Base-by-base conservation (phyloP, 371 early-diverging fungal species). In the Blakeslea trispora region DNA sequence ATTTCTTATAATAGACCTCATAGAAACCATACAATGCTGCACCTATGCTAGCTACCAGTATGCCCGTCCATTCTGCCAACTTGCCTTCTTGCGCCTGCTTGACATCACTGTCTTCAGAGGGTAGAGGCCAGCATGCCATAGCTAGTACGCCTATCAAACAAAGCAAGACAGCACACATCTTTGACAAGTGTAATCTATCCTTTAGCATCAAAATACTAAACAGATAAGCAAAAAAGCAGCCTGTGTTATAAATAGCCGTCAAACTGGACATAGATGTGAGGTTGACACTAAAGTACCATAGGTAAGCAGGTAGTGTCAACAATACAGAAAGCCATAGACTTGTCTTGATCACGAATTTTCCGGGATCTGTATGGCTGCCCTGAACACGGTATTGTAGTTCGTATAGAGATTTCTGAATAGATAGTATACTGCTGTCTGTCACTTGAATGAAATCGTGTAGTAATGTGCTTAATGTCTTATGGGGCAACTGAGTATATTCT, bases 241-340 rank as follows among this genome's bases (percentile, higher is more conserved):
- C 79, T 6, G 86, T 89, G 71, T 92, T 91, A 80, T 88, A 90
- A 34, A 90, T 88, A 18, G 91, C 93, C 0, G 91, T 91, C 32
- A 91, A 65, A 45, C 81, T 90, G 50, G 89, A 80, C 88, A 89
- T 90, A 40, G 86, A 81, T 0, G 86, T 89, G 50, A 89, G 61
- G 15, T 80, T 82, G 39, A 90, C 85, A 6, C 91, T 87, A 37
- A 84, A 65, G 55, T 91, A 92, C 93, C 93, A 92, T n/a, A 89
- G 66, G 58, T 91, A 92, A 15, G 91, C 81, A 9, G 87, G 82
- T 4, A 85, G 53, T 31, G 88, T 89, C 45, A 89, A 63, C n/a
- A 86, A 59, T 3, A 72, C 49, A 0, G 89, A 76, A 9, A 91
- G 71, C 15, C 24, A 44, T 22, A 68, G 17, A 14, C 59, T 31